Base-by-base conservation (phyloP, 1,284 basidiomycete genomes). In the Trametes sp. region DNA sequence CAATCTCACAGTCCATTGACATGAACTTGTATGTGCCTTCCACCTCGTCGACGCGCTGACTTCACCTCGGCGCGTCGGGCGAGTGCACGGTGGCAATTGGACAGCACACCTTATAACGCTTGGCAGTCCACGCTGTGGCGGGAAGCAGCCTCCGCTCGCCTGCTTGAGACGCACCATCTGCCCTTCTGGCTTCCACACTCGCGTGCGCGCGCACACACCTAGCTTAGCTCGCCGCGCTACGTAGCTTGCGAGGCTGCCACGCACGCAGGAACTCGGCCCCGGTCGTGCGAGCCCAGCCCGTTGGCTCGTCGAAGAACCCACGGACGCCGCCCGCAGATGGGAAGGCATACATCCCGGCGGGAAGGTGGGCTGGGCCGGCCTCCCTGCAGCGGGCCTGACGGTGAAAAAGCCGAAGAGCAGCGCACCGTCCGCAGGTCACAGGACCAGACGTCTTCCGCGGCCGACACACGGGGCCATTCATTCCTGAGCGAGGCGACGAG, bases 71-170 rank as follows among this genome's bases (percentile, higher is more conserved):
- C 36, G 33, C 45, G 54, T 49, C 54, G 45, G 54, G 54, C 44
- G 54, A 36, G 54, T 0, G 14, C 33, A 21, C 23, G 35, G 28
- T 61, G 52, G 51, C 59, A 41, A 61, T 61, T 36, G 54, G 61
- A n/a, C 44, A n/a, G 7, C 19, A 23, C 42, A 35, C 63, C 53
- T 58, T 57, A 62, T 59, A 60, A 54, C 57, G 57, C 50, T 50
- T 60, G 64, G 64, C 57, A 28, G 21, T 36, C 44, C 57, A 62
- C 57, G 57, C 33, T 51, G 63, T 59, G 59, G 63, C 60, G 53
- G 48, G 50, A 35, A 29, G 49, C 29, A 23, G 45, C 50, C 6
- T 31, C 29, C 28, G 8, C 24, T 6, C 42, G 42, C 14, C 26
- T 6, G 9, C 24, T 8, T 23, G n/a, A n/a, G n/a, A n/a, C 23